Conservation (phyloP, 2,329 filamentous ascomycete species). For the Dactylellina sp. region DNA sequence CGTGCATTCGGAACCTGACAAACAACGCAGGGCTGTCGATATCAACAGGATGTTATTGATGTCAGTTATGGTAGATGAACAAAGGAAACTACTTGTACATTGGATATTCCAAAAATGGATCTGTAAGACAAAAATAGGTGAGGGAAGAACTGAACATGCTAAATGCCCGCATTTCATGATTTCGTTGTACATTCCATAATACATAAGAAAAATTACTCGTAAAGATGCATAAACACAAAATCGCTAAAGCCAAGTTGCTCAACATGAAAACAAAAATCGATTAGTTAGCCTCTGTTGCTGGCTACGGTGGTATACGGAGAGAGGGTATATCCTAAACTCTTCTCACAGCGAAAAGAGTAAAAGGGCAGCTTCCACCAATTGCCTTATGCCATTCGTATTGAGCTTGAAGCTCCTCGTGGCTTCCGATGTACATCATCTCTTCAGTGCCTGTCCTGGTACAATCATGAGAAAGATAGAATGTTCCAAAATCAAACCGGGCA, state of each 20-base stretch:
- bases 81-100: conserved; percentile 25
- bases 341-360: conserved; percentile 19
- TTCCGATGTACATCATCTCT: conserved; percentile 15
- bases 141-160: too few species aligned
- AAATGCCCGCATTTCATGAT: too few species aligned
- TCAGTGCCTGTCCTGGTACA: conserved; percentile 26
- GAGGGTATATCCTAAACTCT: background rate
- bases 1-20: background rate
- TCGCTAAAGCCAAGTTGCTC: too few species aligned
- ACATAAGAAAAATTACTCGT: background rate
- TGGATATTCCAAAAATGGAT: background rate
- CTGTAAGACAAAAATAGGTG: background rate
- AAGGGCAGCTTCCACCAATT: conserved; percentile 31
- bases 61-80: background rate
- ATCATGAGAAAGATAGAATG: conserved; percentile 25
- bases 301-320: background rate
- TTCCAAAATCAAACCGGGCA: conserved; percentile 21
- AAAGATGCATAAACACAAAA: background rate
- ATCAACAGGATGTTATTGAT: background rate
- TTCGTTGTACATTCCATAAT: background rate
- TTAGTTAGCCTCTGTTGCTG: background rate
- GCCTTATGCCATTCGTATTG: conserved; percentile 29
- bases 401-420: conserved; percentile 20
- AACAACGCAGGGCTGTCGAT: background rate
- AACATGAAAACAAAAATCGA: too few species aligned